Conservation (phyloP, 805 yeast genomes). For the Hanseniaspora clermontiae region DNA sequence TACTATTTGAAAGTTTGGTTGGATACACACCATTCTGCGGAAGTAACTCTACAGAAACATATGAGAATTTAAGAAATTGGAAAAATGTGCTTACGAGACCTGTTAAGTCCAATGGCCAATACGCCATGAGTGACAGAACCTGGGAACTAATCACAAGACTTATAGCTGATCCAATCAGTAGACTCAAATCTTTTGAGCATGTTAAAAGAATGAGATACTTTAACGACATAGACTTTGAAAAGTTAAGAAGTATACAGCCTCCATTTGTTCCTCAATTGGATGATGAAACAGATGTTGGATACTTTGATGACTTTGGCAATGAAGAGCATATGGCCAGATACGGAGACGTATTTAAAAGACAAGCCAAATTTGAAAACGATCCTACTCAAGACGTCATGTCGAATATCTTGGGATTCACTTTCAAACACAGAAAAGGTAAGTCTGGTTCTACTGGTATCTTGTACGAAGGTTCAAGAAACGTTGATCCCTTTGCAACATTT, state of each 20-base stretch:
- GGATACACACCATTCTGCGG: slow-evolving; percentile 98
- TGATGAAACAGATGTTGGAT: slow-evolving; percentile 96
- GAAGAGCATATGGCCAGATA: slow-evolving; percentile 96
- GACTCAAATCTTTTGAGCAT: slow-evolving; percentile 70
- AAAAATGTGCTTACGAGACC: slow-evolving; percentile 79
- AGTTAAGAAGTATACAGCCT: slow-evolving; percentile 58
- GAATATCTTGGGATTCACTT: slow-evolving; percentile 89
- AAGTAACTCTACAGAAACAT: slow-evolving; percentile 84
- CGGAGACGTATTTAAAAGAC: slow-evolving; percentile 91
- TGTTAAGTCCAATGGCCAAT: slow-evolving; percentile 78
- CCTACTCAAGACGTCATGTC: slow-evolving; percentile 47
- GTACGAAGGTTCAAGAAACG: slow-evolving; percentile 27
- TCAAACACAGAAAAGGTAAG: slow-evolving; percentile 55
- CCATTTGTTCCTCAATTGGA: slow-evolving; percentile 96
- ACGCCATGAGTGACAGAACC: slow-evolving; percentile 88
- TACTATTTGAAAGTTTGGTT: slow-evolving; percentile 87
- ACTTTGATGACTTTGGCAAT: slow-evolving; percentile 92
- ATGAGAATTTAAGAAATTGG: slow-evolving; percentile 88
- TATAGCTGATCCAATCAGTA: slow-evolving; percentile 63
- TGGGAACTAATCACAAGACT: slow-evolving; percentile 77
- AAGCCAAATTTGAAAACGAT: slow-evolving; percentile 66
- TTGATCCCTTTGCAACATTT: slow-evolving; percentile 30
- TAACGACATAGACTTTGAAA: slow-evolving; percentile 67
- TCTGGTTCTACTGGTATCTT: slow-evolving; percentile 30
- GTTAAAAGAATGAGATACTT: slow-evolving; percentile 71